These are phyloP conservation scores for Aureobasidium namibiae DNA, from an alignment of 2,329 filamentous ascomycete genomes.

Conservation along the genomic window DNA sequence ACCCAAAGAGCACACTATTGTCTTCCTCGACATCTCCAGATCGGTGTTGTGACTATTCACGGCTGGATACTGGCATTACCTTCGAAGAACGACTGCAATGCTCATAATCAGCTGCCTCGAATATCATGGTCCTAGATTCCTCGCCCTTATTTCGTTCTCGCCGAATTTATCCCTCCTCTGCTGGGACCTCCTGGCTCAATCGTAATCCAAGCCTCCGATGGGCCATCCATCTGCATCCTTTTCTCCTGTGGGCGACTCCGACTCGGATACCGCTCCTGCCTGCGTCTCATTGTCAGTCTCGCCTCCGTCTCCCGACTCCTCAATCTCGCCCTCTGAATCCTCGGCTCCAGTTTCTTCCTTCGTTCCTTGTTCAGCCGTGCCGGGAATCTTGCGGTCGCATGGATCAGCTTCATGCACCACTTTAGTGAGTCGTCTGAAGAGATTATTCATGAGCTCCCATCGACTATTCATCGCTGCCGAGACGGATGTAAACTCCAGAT, in stretches of 20 bases:
- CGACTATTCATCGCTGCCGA: not conserved
- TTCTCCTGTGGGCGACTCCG: not conserved
- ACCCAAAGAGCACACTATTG: not conserved
- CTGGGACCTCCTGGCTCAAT: not conserved
- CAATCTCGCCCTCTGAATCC: not conserved
- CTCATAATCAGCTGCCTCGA: not conserved
- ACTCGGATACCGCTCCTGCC: not conserved
- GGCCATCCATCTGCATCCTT: slow-evolving; percentile 1
- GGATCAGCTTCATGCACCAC: not conserved
- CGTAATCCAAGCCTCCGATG: slow-evolving; percentile 1
- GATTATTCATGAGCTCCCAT: not conserved
- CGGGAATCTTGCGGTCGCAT: not conserved
- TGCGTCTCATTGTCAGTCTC: not conserved
- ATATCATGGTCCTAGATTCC: not conserved
- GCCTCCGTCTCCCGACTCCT: not conserved
- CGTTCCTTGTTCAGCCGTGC: not conserved
- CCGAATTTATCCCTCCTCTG: not conserved
- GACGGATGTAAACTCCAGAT: not conserved
- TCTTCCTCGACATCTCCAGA: not conserved
- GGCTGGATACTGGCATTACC: not conserved
- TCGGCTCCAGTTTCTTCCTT: not conserved
- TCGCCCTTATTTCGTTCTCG: not conserved
- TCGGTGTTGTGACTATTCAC: not conserved
- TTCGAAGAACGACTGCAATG: not conserved
- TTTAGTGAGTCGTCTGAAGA: not conserved